phyloP scores from a whole-genome alignment of 805 yeast species.

The Isabelozyma rhagii region DNA sequence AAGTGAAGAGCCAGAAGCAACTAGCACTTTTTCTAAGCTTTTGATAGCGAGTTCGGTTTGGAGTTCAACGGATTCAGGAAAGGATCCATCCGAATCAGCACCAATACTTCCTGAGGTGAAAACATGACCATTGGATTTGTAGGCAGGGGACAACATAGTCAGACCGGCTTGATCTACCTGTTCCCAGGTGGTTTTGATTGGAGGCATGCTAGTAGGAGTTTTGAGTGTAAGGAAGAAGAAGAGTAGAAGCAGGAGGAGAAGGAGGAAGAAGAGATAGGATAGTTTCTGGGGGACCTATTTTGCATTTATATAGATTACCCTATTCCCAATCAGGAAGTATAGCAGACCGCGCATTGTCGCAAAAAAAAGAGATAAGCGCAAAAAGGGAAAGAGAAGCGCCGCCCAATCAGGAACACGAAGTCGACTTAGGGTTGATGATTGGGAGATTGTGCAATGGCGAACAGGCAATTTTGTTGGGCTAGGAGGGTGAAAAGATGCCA shows the following conservation, averaged over 20 bases:
- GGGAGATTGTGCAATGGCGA: no score
- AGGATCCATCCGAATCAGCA: slow-evolving; percentile 27
- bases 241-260: not conserved
- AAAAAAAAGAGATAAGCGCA: no score
- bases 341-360: no score
- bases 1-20: slow-evolving; percentile 40
- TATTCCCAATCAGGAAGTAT: no score
- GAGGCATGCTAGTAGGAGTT: not conserved
- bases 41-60: slow-evolving; percentile 43
- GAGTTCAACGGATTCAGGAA: slow-evolving; percentile 34
- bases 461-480: no score
- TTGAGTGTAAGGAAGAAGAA: not conserved
- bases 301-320: no score
- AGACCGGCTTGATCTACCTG: slow-evolving; percentile 2
- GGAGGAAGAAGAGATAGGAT: not conserved
- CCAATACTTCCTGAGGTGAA: slow-evolving; percentile 17
- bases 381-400: no score
- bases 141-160: slow-evolving; percentile 7
- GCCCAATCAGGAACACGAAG: no score
- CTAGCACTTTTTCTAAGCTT: slow-evolving; percentile 36
- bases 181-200: slow-evolving; percentile 7
- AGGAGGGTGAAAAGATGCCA: no score
- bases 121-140: slow-evolving; percentile 11
- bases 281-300: no score
- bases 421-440: no score